Evolutionary conservation across 148 eudicot species (phyloP), one percentile per base, ranked within the genome.

Genomic region (Oxyria digyna): DNA sequence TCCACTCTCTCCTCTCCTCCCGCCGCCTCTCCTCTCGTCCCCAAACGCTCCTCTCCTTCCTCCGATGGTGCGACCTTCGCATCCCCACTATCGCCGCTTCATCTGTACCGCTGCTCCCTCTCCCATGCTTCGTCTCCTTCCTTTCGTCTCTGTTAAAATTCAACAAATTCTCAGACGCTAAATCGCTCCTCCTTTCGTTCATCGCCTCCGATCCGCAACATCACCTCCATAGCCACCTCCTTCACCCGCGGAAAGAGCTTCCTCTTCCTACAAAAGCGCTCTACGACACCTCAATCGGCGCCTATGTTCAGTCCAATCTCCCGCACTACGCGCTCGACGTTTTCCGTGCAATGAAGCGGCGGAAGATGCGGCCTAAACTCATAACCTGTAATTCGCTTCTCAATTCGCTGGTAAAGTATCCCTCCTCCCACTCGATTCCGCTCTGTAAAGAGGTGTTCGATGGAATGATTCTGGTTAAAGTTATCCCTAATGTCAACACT

Each of bases 281-380:
- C 2, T 71, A 78, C 3, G 89, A 91, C 74, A 82, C 85, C 17
- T 76, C 86, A 20, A 72, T 89, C 5, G 79, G 81, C 1, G 86
- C 91, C 3, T 91, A 88, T 54, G 79, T 80, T 26, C 84, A 82
- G 1, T 73, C 41, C 35, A 85, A 87, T 0, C 74, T 69, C n/a
- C 87, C 91, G 38, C 82, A 85, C 35, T 81, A 82, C 38, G 93
- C 89, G 27, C 45, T 81, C 8, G 80, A 78, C 8, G 48, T 92
- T 24, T 89, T 92, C 78, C 84, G 85, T 73, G 80, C 74, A 67
- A 92, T 89, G 98, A 85, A 83, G 73, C 80, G 85, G 11, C 80
- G 72, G 6, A 70, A 37, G 12, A 62, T 81, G 10, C 52, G 69
- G 3, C 96, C 96, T 3, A 85, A 83, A 37, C 8, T 80, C 4